phyloP scores from a whole-genome alignment of 2,329 filamentous ascomycete species.

The Zymoseptoria tritici region DNA sequence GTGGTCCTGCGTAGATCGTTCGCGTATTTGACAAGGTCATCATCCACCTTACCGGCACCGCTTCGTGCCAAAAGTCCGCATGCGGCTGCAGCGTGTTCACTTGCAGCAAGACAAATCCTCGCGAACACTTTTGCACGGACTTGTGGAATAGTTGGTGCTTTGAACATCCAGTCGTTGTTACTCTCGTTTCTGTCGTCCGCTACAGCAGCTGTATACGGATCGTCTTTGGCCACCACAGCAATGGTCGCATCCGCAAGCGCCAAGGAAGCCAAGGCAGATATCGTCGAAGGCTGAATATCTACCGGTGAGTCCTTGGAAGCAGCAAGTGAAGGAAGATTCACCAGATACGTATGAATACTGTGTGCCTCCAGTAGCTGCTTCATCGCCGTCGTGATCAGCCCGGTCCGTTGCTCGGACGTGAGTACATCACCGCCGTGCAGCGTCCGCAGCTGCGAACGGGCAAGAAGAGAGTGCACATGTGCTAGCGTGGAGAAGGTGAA shows the following conservation, averaged over 20 bases:
- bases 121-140: conserved; percentile 85
- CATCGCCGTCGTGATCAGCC: conserved; percentile 65
- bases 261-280: conserved; percentile 48
- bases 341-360: conserved; percentile 67
- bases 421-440: conserved; percentile 62
- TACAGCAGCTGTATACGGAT: conserved; percentile 79
- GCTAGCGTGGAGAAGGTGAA: conserved; percentile 73
- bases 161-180: conserved; percentile 96
- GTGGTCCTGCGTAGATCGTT: conserved; percentile 68
- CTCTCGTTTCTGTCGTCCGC: conserved; percentile 73
- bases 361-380: conserved; percentile 71
- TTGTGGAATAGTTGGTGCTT: conserved; percentile 76
- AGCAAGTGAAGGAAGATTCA: conserved; percentile 39
- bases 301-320: conserved; percentile 35
- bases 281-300: conserved; percentile 39
- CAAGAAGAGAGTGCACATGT: conserved; percentile 64
- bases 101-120: conserved; percentile 75
- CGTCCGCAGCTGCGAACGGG: conserved; percentile 63
- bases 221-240: conserved; percentile 84
- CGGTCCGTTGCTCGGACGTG: conserved; percentile 57
- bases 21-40: conserved; percentile 63
- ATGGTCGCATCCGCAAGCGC: conserved; percentile 83
- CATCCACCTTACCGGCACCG: conserved; percentile 49
- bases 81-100: conserved; percentile 77
- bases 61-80: conserved; percentile 42